A percentile compares a stretch with the other conserved stretches of the same genome.
phyloP scores from a whole-genome alignment of 192 early-diverging fungal species.

The Coemansia sp. region DNA sequence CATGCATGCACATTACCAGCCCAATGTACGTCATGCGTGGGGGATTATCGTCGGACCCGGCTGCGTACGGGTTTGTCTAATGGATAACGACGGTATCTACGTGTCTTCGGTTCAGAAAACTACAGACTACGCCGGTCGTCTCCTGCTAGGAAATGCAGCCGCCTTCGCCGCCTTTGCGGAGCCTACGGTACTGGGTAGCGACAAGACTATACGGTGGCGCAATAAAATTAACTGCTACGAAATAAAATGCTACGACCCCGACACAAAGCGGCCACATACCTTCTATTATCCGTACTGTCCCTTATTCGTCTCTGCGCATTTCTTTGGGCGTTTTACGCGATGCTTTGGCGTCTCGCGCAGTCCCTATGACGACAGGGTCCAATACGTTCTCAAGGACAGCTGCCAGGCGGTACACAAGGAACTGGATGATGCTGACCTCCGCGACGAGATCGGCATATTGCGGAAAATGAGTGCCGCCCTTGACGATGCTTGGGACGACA shows the following conservation, averaged over 20 bases:
- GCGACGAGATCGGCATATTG: constrained; percentile 43
- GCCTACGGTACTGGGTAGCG: constrained; percentile 37
- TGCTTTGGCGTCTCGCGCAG: constrained; percentile 25
- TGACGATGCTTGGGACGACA: constrained; percentile 16
- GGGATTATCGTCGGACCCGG: constrained; percentile 26
- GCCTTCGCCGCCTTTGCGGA: constrained; percentile 22
- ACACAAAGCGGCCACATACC: background rate
- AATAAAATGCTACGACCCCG: constrained; percentile 27
- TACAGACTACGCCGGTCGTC: background rate
- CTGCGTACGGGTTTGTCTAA: constrained; percentile 26
- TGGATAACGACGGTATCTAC: constrained; percentile 49
- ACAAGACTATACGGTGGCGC: constrained; percentile 43
- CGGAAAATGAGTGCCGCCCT: constrained; percentile 24
- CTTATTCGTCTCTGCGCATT: constrained; percentile 36
- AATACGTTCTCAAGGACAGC: constrained; percentile 44
- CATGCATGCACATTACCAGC: constrained; percentile 22
- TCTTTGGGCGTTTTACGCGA: constrained; percentile 48
- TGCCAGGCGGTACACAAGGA: constrained; percentile 34
- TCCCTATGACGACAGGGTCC: constrained; percentile 6
- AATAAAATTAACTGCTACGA: constrained; percentile 26
- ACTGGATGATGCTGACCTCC: background rate
- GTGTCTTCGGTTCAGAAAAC: background rate
- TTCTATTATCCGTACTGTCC: constrained; percentile 25
- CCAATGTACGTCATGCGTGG: constrained; percentile 37
- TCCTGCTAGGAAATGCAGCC: constrained; percentile 10